Percentiles rank a stretch among this genome's conserved stretches.
Conservation (phyloP, 2,329 filamentous ascomycete species). For the Diaporthe citri region DNA sequence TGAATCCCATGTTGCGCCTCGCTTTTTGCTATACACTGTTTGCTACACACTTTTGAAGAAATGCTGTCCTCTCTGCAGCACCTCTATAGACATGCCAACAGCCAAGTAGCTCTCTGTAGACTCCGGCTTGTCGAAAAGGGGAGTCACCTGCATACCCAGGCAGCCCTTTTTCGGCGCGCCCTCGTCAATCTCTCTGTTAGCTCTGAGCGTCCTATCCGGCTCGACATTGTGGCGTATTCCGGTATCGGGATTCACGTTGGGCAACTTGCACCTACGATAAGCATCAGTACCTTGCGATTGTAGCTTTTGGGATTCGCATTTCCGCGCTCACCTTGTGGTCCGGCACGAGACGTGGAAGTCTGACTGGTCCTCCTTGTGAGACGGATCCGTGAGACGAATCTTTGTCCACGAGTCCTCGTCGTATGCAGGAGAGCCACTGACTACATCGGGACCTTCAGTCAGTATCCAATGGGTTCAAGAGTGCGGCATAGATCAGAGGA, state of each 20-base stretch:
- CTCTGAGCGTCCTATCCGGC: constrained; percentile 70
- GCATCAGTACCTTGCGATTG: not conserved
- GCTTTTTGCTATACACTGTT: constrained; percentile 46
- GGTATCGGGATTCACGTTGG: constrained; percentile 75
- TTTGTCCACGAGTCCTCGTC: constrained; percentile 79
- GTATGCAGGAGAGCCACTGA: constrained; percentile 73
- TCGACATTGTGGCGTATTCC: constrained; percentile 68
- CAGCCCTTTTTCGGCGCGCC: constrained; percentile 69
- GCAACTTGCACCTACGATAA: constrained; percentile 70
- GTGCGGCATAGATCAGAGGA: not conserved
- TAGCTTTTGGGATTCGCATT: constrained; percentile 2
- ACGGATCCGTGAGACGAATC: constrained; percentile 64
- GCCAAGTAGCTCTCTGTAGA: constrained; percentile 54
- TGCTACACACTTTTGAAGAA: constrained; percentile 53
- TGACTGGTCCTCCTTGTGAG: constrained; percentile 59
- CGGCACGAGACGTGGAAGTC: constrained; percentile 71
- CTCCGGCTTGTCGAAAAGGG: constrained; percentile 57
- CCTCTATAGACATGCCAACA: constrained; percentile 68
- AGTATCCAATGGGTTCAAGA: not conserved
- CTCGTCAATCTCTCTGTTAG: constrained; percentile 70
- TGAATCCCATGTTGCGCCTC: constrained; percentile 13
- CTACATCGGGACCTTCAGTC: constrained; percentile 48
- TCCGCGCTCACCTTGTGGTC: constrained; percentile 66
- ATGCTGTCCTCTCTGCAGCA: constrained; percentile 62
- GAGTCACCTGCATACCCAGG: constrained; percentile 76